A percentile compares a stretch with the other conserved stretches of the same genome.
These are phyloP conservation scores for Gossypium gossypioides DNA, from an alignment of 441 rosid genomes.

Conservation along the genomic window DNA sequence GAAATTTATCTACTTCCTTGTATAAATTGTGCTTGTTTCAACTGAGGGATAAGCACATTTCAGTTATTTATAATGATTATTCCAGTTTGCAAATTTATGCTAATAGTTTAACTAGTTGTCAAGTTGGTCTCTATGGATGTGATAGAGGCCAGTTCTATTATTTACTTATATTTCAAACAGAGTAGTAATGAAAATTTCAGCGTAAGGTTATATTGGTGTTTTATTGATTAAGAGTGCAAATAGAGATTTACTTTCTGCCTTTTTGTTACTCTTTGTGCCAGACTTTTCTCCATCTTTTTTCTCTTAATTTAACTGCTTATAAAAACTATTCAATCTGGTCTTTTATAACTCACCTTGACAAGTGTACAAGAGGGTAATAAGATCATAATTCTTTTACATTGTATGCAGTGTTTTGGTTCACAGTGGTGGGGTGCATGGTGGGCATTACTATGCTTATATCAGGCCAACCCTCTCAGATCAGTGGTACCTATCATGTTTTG, in stretches of 20 bases:
- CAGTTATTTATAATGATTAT: not conserved
- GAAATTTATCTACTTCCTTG: not conserved
- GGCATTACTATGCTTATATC: conserved; percentile 69
- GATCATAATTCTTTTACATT: conserved; percentile 5
- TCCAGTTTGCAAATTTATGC: not conserved
- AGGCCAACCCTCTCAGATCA: conserved; percentile 65
- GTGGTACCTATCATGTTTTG: conserved; percentile 30
- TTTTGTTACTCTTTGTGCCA: not conserved
- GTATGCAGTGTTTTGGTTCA: conserved; percentile 68
- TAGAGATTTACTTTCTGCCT: not conserved
- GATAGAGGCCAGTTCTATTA: not conserved
- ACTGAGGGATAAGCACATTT: conserved; percentile 5
- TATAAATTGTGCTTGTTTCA: not conserved
- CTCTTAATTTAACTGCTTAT: not conserved
- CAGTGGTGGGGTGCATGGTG: conserved; percentile 77
- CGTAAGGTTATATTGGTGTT: not conserved
- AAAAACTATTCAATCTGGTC: not conserved
- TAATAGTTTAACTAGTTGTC: not conserved
- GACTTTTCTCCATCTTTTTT: not conserved
- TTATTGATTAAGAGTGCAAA: not conserved
- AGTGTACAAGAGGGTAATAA: not conserved
- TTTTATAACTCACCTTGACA: not conserved
- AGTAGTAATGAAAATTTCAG: not conserved
- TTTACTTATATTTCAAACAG: not conserved
- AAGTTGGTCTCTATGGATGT: not conserved